Evolutionary conservation across 2,329 filamentous ascomycete species (phyloP).

Genomic region (Neophaeococcomyces mojaviensis): DNA sequence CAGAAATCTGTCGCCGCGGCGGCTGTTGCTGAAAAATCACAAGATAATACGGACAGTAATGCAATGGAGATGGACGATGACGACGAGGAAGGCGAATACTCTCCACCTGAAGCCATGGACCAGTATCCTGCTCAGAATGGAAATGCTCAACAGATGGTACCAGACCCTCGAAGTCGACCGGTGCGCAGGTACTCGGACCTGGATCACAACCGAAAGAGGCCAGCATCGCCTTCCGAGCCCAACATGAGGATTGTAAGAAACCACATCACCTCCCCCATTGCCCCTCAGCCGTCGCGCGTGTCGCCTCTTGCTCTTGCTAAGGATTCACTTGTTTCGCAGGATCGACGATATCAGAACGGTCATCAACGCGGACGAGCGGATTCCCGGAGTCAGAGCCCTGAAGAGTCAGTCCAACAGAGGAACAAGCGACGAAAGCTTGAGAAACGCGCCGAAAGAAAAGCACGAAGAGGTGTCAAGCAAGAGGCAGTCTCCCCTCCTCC

Average conservation of each 20-base stretch:
- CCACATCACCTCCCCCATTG: conserved; percentile 65
- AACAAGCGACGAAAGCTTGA: conserved; percentile 47
- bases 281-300: conserved; percentile 67
- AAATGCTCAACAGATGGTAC: conserved; percentile 10
- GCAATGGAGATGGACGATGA: conserved; percentile 26
- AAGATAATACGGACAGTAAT: background rate
- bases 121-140: conserved; percentile 27
- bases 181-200: conserved; percentile 23
- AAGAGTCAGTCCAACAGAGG: conserved; percentile 32
- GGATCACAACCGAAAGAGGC: conserved; percentile 18
- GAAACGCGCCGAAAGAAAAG: conserved; percentile 28
- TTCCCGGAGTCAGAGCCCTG: conserved; percentile 21
- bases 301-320: conserved; percentile 50
- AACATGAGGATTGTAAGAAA: conserved; percentile 61
- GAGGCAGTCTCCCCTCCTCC: conserved; percentile 56
- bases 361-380: conserved; percentile 25
- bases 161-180: conserved; percentile 20
- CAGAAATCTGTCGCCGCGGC: background rate
- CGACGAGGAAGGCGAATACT: conserved; percentile 42
- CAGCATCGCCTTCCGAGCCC: conserved; percentile 20
- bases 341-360: conserved; percentile 42
- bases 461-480: conserved; percentile 45
- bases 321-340: conserved; percentile 47
- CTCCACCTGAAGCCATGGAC: conserved; percentile 36
- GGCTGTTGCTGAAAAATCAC: too few relatives aligned